Evolutionary conservation across 306 rosid species (phyloP).

Genomic region (Quercus cerris): DNA sequence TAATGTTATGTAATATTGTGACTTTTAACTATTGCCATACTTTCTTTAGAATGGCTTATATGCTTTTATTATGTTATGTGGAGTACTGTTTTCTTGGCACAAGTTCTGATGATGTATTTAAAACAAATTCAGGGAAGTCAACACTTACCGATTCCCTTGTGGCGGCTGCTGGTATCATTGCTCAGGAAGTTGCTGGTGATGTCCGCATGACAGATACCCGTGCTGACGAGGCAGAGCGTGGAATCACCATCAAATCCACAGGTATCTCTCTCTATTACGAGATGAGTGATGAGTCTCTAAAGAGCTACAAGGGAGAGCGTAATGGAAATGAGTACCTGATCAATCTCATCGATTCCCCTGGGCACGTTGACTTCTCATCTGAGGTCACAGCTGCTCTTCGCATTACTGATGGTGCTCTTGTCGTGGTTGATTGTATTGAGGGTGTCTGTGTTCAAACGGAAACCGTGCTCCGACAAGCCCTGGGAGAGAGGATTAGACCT

Average conservation of each 20-base stretch:
- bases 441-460: conserved; percentile 95
- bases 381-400: conserved; percentile 99
- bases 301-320: conserved; percentile 65
- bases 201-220: conserved; percentile 96
- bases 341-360: conserved; percentile 91
- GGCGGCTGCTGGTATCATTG: conserved; percentile 96
- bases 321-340: conserved; percentile 85
- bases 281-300: conserved; percentile 56
- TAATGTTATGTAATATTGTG: too few relatives aligned
- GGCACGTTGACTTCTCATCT: conserved; percentile 87
- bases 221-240: conserved; percentile 92
- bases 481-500: conserved; percentile 91
- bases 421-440: conserved; percentile 88
- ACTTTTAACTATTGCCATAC: too few relatives aligned
- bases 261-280: conserved; percentile 94
- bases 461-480: conserved; percentile 84
- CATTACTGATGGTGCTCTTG: conserved; percentile 90
- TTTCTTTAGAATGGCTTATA: too few relatives aligned
- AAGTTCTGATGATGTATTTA: not conserved
- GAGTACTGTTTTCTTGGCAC: not conserved
- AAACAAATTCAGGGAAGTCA: conserved; percentile 48
- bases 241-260: conserved; percentile 87
- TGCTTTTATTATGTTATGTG: too few relatives aligned
- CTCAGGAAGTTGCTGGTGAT: conserved; percentile 91
- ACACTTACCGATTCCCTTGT: conserved; percentile 92